A percentile compares a stretch with the other conserved stretches of the same genome.
These are phyloP conservation scores for Danielozyma ontarioensis DNA, from an alignment of 805 yeast species.

Conservation along the genomic window DNA sequence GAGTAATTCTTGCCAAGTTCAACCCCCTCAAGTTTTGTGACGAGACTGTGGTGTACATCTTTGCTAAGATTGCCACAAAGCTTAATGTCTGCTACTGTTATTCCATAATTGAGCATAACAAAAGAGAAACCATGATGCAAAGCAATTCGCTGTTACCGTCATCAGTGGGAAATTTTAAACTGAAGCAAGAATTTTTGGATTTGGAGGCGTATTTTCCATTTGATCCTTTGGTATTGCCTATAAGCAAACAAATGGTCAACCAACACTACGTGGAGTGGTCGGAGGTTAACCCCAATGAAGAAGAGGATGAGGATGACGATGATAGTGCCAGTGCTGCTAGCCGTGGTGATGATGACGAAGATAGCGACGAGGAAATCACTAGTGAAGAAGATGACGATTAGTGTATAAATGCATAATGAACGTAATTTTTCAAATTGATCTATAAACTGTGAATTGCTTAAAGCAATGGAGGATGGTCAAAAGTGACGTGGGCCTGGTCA, in stretches of 20 bases:
- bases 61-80: conserved; percentile 87
- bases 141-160: conserved; percentile 30
- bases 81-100: conserved; percentile 90
- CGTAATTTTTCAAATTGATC: neutral
- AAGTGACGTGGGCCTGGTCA: conserved; percentile 46
- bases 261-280: conserved; percentile 70
- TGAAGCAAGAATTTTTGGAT: conserved; percentile 79
- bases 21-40: conserved; percentile 92
- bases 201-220: conserved; percentile 95
- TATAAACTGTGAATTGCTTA: neutral
- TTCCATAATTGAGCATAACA: conserved; percentile 86
- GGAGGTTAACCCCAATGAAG: conserved; percentile 44
- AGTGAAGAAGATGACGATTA: conserved; percentile 8
- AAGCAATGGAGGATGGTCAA: conserved; percentile 10
- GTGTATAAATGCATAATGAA: no score
- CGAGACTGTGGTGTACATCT: conserved; percentile 87
- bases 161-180: conserved; percentile 40
- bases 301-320: conserved; percentile 55
- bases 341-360: conserved; percentile 21
- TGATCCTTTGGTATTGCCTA: conserved; percentile 78
- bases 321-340: conserved; percentile 26
- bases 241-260: conserved; percentile 50
- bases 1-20: conserved; percentile 80
- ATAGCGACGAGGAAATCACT: conserved; percentile 12
- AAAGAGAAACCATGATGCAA: conserved; percentile 57